Conservation (phyloP, 306 rosid genomes). For the Hylodesmum podocarpum region DNA sequence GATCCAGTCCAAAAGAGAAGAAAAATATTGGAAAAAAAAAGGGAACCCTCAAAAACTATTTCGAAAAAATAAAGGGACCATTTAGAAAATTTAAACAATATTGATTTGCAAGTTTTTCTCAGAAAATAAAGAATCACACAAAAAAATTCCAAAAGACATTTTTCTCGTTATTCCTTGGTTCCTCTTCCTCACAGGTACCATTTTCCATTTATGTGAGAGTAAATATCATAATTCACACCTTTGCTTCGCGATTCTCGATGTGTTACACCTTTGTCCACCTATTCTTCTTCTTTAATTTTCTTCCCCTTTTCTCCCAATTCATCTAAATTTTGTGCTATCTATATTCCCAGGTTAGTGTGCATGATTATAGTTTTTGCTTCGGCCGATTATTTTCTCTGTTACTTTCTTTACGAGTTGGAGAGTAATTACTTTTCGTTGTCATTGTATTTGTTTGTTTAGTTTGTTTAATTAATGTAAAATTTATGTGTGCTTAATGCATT, state of each 20-base stretch:
- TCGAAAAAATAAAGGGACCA: background rate
- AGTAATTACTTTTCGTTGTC: background rate
- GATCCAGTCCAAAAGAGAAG: background rate
- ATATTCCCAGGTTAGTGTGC: slow-evolving; percentile 19
- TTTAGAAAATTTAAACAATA: slow-evolving; percentile 3
- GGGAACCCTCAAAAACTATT: background rate
- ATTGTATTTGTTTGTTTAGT: slow-evolving; percentile 23
- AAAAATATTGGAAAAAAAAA: background rate
- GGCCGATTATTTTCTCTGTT: background rate
- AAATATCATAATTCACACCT: slow-evolving; percentile 30
- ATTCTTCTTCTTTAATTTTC: background rate
- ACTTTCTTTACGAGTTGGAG: background rate
- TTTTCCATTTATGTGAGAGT: slow-evolving; percentile 27
- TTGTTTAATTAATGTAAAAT: slow-evolving; percentile 28
- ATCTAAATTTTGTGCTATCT: slow-evolving; percentile 27
- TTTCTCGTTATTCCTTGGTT: slow-evolving; percentile 19
- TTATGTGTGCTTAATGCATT: background rate
- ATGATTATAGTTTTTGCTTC: background rate
- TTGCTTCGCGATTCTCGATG: slow-evolving; percentile 25
- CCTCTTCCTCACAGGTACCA: slow-evolving; percentile 19
- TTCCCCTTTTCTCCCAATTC: slow-evolving; percentile 8
- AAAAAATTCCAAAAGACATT: background rate
- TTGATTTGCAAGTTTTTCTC: background rate
- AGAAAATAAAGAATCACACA: background rate
- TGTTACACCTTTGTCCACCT: slow-evolving; percentile 34